Evolutionary conservation across 805 yeast species (phyloP).

Genomic region (Lachancea mirantina): DNA sequence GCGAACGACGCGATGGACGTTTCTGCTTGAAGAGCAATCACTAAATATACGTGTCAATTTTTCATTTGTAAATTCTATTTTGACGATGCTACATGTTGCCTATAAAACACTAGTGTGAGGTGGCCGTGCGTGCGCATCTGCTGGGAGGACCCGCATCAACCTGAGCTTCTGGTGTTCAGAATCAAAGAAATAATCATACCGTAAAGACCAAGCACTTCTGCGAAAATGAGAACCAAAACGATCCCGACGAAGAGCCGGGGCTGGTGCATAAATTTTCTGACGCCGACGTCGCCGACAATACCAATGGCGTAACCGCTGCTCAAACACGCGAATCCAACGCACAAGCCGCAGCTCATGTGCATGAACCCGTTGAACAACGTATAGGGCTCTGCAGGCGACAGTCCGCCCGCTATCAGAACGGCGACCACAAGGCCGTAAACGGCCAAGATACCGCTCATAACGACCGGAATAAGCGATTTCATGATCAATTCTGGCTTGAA

Average conservation of each 20-base stretch:
- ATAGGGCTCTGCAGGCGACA: slow-evolving; percentile 71
- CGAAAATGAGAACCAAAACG: slow-evolving; percentile 80
- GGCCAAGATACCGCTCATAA: slow-evolving; percentile 95
- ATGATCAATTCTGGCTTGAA: slow-evolving; percentile 95
- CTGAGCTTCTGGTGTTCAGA: slow-evolving; percentile 81
- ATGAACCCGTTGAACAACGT: slow-evolving; percentile 93
- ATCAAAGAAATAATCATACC: slow-evolving; percentile 95
- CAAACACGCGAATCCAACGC: slow-evolving; percentile 94
- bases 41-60: too few relatives aligned
- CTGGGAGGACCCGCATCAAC: slow-evolving; percentile 25
- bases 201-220: slow-evolving; percentile 83
- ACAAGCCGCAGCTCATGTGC: slow-evolving; percentile 93
- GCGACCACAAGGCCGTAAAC: slow-evolving; percentile 96
- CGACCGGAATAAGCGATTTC: slow-evolving; percentile 94
- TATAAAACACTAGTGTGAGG: too few relatives aligned
- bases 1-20: slow-evolving; percentile 29
- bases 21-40: slow-evolving; percentile 17
- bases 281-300: slow-evolving; percentile 90
- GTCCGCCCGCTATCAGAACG: slow-evolving; percentile 87
- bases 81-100: too few relatives aligned
- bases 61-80: too few relatives aligned
- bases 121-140: too few relatives aligned
- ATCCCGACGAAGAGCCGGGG: slow-evolving; percentile 85
- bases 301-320: slow-evolving; percentile 97
- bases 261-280: slow-evolving; percentile 80